phyloP scores from a whole-genome alignment of 2,329 filamentous ascomycete species.

The Aspergillus sp. region DNA sequence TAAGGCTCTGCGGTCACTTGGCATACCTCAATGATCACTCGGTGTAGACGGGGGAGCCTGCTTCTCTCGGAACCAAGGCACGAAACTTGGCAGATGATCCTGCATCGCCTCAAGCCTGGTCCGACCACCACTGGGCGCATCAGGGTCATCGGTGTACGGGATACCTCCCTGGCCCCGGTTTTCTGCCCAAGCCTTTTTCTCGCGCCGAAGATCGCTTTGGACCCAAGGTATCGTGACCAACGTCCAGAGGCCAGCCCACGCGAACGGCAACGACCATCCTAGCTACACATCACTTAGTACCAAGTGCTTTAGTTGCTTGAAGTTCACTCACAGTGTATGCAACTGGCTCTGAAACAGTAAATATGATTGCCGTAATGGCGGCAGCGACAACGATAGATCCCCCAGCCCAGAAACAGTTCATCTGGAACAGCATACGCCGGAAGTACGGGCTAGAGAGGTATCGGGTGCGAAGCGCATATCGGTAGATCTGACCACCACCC shows the following conservation, averaged over 20 bases:
- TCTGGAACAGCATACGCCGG: constrained; percentile 54
- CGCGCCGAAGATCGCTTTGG: constrained; percentile 46
- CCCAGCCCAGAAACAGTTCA: constrained; percentile 61
- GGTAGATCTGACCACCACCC: constrained; percentile 57
- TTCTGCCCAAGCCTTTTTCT: constrained; percentile 45
- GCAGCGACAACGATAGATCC: constrained; percentile 52
- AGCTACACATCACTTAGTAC: constrained; percentile 17
- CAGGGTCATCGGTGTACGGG: constrained; percentile 41
- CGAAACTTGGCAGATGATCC: constrained; percentile 28
- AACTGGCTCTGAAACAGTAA: constrained; percentile 50
- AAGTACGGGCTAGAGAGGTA: constrained; percentile 59
- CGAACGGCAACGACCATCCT: constrained; percentile 21
- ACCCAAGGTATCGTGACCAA: constrained; percentile 51
- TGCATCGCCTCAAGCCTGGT: constrained; percentile 43
- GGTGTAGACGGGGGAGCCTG: constrained; percentile 27
- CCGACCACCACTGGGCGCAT: constrained; percentile 36
- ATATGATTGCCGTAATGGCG: constrained; percentile 51
- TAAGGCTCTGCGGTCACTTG: neutral
- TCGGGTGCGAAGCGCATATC: constrained; percentile 52
- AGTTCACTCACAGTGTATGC: constrained; percentile 47
- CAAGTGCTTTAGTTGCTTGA: neutral
- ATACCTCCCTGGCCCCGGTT: constrained; percentile 37
- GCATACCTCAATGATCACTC: neutral
- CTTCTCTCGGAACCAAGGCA: constrained; percentile 34
- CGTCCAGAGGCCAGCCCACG: constrained; percentile 49